These are phyloP conservation scores for Fraxinus anomala DNA, from an alignment of 257 asterid species.

Conservation along the genomic window DNA sequence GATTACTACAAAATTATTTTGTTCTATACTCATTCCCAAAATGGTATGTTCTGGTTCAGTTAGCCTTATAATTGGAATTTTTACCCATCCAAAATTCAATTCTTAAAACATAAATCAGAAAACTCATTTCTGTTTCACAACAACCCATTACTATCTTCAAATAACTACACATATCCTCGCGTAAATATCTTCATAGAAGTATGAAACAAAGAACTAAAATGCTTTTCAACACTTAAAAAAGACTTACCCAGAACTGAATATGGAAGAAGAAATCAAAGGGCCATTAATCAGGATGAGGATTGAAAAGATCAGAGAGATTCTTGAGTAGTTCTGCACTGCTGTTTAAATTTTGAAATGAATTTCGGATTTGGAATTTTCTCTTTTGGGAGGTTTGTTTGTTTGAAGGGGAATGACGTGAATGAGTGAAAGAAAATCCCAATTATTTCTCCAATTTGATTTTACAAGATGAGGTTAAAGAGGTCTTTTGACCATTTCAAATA, in stretches of 20 bases:
- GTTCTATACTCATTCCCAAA: no score
- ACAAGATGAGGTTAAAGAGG: no score
- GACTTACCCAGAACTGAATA: conserved; percentile 1
- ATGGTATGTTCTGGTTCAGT: no score
- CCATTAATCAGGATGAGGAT: background rate
- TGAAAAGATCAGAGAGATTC: background rate
- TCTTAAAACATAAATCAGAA: background rate
- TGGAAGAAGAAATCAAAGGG: conserved; percentile 1
- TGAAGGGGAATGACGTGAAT: no score
- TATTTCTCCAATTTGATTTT: no score
- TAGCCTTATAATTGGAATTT: background rate
- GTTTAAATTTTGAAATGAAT: background rate
- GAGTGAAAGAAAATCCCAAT: no score
- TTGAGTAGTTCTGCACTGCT: background rate
- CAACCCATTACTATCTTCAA: background rate
- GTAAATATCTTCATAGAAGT: background rate
- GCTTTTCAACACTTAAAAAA: background rate
- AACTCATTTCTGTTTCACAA: background rate
- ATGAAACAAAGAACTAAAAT: background rate
- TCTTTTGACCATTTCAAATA: no score
- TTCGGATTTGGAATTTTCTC: background rate
- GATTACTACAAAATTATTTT: no score
- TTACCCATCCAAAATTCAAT: conserved; percentile 29
- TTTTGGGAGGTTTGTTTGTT: conserved; percentile 17
- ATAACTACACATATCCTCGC: background rate